Evolutionary conservation across 108 stramenopile genomes (phyloP), one percentile per base, ranked within the genome.

Genomic region (Conticribra guillardii): DNA sequence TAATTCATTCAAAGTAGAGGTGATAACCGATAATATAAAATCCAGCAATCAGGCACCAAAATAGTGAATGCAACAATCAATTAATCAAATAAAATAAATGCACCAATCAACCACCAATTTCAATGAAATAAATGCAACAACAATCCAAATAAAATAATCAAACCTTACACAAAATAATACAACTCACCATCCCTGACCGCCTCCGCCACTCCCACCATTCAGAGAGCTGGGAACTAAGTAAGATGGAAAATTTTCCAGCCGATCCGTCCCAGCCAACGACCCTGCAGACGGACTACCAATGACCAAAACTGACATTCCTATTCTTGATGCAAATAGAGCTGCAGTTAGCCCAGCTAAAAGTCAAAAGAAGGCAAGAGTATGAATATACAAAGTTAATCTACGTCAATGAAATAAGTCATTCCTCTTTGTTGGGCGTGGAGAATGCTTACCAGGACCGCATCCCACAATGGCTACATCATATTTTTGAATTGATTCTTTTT

Each of bases 401-500:
- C 11, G n/a, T n/a, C n/a, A n/a, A n/a, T n/a, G n/a, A n/a, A n/a
- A n/a, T n/a, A n/a, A 9, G 37, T 41, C 8, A 41, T 11, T 41
- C 11, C 11, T 41, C 37, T 41, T 41, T n/a, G n/a, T n/a, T n/a
- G n/a, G n/a, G n/a, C n/a, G n/a, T n/a, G n/a, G n/a, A n/a, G n/a
- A n/a, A n/a, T n/a, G n/a, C 37, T 41, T 41, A 41, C 37, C 37
- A 9, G 85, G 85, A 37, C 88, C 88, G n/a, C 80, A 71, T 17
- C 88, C 88, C 0, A 79, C 71, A 28, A 89, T 68, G 0, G 77
- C 67, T 18, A 89, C 67, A 79, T 89, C 85, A 56, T 70, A 85
- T n/a, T n/a, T n/a, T n/a, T n/a, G n/a, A n/a, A n/a, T n/a, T n/a
- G 2, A 15, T 22, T 14, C 34, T 32, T 11, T 11, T 41, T 41